phyloP scores from a whole-genome alignment of 1,284 basidiomycete genomes.

The Amylostereum chailletii region DNA sequence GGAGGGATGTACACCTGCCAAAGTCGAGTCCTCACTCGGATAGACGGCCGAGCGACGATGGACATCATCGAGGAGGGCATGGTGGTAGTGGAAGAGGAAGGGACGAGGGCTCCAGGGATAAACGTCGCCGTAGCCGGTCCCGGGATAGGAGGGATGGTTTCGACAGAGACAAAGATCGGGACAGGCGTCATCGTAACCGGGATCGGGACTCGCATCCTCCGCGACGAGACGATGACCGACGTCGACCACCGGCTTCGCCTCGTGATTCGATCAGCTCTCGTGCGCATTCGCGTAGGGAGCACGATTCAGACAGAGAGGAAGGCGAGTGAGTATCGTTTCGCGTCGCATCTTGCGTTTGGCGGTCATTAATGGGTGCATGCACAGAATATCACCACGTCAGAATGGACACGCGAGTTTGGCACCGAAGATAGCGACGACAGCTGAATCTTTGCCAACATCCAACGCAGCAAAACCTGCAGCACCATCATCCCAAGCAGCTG shows the following conservation, averaged over 20 bases:
- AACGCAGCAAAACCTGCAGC: slow-evolving; percentile 15
- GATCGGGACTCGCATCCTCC: slow-evolving; percentile 17
- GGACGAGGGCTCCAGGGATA: slow-evolving; percentile 7
- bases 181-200: slow-evolving; percentile 20
- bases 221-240: slow-evolving; percentile 16
- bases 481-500: slow-evolving; percentile 6
- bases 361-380: too few relatives aligned
- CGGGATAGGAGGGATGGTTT: slow-evolving; percentile 21
- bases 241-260: slow-evolving; percentile 15
- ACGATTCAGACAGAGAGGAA: slow-evolving; percentile 62
- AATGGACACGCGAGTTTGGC: too few relatives aligned
- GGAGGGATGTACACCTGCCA: slow-evolving; percentile 64
- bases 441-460: slow-evolving; percentile 8
- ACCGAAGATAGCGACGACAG: too few relatives aligned
- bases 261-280: slow-evolving; percentile 13
- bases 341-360: too few relatives aligned
- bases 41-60: slow-evolving; percentile 21
- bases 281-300: slow-evolving; percentile 14
- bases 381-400: too few relatives aligned
- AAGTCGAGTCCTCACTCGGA: slow-evolving; percentile 26
- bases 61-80: slow-evolving; percentile 23
- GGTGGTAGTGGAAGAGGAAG: slow-evolving; percentile 25
- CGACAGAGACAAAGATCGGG: slow-evolving; percentile 26
- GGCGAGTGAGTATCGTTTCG: slow-evolving; percentile 61
- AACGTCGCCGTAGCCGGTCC: slow-evolving; percentile 20